A percentile compares a stretch with the other conserved stretches of the same genome.
Evolutionary conservation across 2,329 filamentous ascomycete species (phyloP).

Genomic region (Ascochyta koolunga): DNA sequence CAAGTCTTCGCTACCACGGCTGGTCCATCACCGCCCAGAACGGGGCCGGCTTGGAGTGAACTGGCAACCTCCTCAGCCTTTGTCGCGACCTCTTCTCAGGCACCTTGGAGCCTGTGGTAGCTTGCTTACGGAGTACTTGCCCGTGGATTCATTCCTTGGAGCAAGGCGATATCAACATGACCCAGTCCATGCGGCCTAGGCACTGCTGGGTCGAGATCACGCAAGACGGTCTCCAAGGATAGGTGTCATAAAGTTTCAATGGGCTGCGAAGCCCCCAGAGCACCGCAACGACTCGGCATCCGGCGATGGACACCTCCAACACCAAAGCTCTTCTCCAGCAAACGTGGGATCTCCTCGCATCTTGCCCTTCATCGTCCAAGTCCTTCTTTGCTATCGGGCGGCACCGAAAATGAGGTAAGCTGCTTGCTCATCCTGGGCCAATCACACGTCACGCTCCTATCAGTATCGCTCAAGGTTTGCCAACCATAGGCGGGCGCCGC

Average conservation of each 20-base stretch:
- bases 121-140: no score
- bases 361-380: constrained; percentile 4
- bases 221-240: neutral
- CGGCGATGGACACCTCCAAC: constrained; percentile 35
- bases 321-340: constrained; percentile 17
- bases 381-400: constrained; percentile 36
- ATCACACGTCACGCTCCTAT: constrained; percentile 34
- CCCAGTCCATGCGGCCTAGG: neutral
- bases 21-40: neutral
- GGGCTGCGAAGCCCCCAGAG: constrained; percentile 10
- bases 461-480: constrained; percentile 36
- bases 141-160: neutral
- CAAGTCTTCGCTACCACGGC: neutral
- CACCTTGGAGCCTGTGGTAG: no score
- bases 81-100: neutral
- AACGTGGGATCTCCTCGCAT: constrained; percentile 30
- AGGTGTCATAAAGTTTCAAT: neutral
- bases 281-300: constrained; percentile 29
- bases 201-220: neutral
- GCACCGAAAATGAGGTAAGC: constrained; percentile 35
- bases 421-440: constrained; percentile 20
- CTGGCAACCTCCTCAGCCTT: neutral
- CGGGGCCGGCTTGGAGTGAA: no score
- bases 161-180: constrained; percentile 1
- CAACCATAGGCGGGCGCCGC: constrained; percentile 33